These are phyloP conservation scores for Lipomyces anomalus DNA, from an alignment of 805 yeast species.

Conservation along the genomic window DNA sequence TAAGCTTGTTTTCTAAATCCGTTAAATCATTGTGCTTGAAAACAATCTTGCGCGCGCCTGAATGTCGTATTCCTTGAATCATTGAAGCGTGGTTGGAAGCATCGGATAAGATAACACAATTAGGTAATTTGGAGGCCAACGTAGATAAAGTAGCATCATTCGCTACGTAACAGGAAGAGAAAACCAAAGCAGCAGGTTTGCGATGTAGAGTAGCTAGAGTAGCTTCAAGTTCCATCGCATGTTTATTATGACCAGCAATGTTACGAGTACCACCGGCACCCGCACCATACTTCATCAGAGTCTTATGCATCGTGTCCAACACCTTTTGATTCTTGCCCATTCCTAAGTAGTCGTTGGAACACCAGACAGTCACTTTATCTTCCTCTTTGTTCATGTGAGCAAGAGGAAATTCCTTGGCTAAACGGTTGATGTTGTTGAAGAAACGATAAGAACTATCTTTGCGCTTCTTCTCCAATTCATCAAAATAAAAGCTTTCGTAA, in stretches of 20 bases:
- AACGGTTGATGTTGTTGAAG: constrained; percentile 94
- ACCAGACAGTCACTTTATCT: constrained; percentile 96
- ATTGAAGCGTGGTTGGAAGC: constrained; percentile 94
- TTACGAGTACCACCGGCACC: constrained; percentile 99
- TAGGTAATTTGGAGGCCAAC: constrained; percentile 84
- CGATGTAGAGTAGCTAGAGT: constrained; percentile 86
- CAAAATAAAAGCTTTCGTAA: constrained; percentile 61
- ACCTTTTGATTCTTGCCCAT: constrained; percentile 81
- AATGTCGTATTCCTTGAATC: constrained; percentile 92
- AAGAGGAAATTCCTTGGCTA: constrained; percentile 86
- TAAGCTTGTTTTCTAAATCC: constrained; percentile 74
- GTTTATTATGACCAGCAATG: constrained; percentile 94
- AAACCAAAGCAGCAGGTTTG: constrained; percentile 91
- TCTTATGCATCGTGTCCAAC: constrained; percentile 65
- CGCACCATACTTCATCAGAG: constrained; percentile 86
- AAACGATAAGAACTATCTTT: constrained; percentile 87
- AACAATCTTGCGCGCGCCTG: constrained; percentile 79
- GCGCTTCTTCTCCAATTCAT: constrained; percentile 68
- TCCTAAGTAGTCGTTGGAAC: constrained; percentile 95
- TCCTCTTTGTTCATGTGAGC: constrained; percentile 68
- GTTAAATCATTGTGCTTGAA: constrained; percentile 85
- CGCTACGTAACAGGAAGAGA: constrained; percentile 93
- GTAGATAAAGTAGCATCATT: constrained; percentile 91
- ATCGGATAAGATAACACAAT: constrained; percentile 87
- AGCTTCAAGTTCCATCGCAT: constrained; percentile 81